Conservation (phyloP, 129 eudicot species). For the Chrysanthemum lavandulifolium region DNA sequence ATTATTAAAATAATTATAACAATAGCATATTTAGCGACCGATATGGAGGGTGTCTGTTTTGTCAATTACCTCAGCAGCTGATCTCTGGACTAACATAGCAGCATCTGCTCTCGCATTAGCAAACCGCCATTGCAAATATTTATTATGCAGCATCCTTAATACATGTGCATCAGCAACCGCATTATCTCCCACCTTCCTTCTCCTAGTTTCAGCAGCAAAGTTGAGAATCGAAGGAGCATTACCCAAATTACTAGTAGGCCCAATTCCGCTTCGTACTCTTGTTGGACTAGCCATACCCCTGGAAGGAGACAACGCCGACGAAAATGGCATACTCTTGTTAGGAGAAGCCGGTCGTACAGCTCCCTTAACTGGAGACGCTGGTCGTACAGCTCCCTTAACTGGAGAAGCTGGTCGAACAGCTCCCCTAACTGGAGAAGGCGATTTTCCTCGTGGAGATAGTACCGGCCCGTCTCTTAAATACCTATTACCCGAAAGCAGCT, state of each 20-base stretch:
- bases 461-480: slow-evolving; percentile 41
- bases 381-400: too few relatives aligned
- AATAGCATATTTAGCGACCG: slow-evolving; percentile 5
- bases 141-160: slow-evolving; percentile 64
- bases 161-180: slow-evolving; percentile 71
- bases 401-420: slow-evolving; percentile 54
- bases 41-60: slow-evolving; percentile 11
- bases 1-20: background rate
- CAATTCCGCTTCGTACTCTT: slow-evolving; percentile 40
- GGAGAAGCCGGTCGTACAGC: slow-evolving; percentile 22
- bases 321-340: slow-evolving; percentile 29
- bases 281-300: slow-evolving; percentile 69
- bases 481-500: slow-evolving; percentile 36
- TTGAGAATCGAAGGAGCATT: slow-evolving; percentile 56
- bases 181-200: slow-evolving; percentile 79
- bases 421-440: slow-evolving; percentile 67
- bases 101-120: slow-evolving; percentile 79
- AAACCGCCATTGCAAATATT: slow-evolving; percentile 85
- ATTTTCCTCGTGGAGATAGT: slow-evolving; percentile 49
- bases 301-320: slow-evolving; percentile 33
- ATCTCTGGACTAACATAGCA: slow-evolving; percentile 51
- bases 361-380: too few relatives aligned
- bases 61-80: slow-evolving; percentile 60
- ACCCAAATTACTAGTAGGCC: slow-evolving; percentile 33
- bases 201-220: slow-evolving; percentile 68